Base-by-base conservation (phyloP, 2,329 filamentous ascomycete species). In the Ophiostoma australiae region DNA sequence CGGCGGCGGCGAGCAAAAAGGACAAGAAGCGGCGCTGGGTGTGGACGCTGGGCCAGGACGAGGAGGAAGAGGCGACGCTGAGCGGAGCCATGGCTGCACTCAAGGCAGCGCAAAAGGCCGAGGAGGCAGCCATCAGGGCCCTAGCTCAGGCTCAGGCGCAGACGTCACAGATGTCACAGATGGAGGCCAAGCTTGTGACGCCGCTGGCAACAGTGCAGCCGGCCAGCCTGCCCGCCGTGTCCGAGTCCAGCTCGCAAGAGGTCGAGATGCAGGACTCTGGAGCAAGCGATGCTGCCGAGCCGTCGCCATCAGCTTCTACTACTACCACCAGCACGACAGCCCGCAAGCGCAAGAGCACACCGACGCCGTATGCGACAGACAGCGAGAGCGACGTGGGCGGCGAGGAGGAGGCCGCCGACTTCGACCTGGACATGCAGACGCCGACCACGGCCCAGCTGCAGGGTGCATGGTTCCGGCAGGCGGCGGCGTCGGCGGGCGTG, bases 21-120 rank as follows among this genome's bases (percentile, higher is more conserved):
- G 87, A 89, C 74, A 89, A 87, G 82, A 88, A 86, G 78, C 81
- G 87, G 15, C 84, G 84, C 63, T 90, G 87, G 88, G 85, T 88
- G 48, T 90, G 88, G 88, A 90, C 88, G 1, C 89, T 90, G 65
- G 86, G 84, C 2, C 82, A 84, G 72, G 85, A 86, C 0, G 83
- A 82, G 1, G 79, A 82, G 8, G 80, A 81, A 17, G 80, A 82
- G 67, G 80, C 81, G 70, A 79, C 81, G 41, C 77, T 82, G 4
- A 81, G 75, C 70, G 75, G 74, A 6, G 75, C 75, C 15, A 73
- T 75, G 70, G 73, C 73, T 11, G 75, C 75, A 10, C 73, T 76
- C 65, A 75, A 71, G 67, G 74, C 75, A 1, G 74, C 76, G 33
- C 72, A 75, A 33, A 73, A 70, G 44, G 73, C 72, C 17, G 74